A percentile compares a stretch with the other conserved stretches of the same genome.
Conservation (phyloP, 768 basidiomycete species). For the Lactifluus pinguis region DNA sequence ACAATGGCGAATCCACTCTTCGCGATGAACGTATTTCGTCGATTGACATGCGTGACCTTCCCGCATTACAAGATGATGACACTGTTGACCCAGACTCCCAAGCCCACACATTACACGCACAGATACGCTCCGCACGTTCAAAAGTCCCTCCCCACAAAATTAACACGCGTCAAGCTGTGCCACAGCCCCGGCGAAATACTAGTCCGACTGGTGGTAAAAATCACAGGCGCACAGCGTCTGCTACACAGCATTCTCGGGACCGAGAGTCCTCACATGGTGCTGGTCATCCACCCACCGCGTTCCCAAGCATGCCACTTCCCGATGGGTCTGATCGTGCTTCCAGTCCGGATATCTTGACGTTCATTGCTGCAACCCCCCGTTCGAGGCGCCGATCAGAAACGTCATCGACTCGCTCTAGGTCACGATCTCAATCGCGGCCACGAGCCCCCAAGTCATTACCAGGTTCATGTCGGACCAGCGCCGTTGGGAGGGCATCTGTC, state of each 20-base stretch:
- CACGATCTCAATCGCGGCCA: conserved; percentile 19
- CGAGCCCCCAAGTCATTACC: conserved; percentile 11
- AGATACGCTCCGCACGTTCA: conserved; percentile 9
- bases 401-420: conserved; percentile 21
- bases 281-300: not conserved
- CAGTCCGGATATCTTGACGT: conserved; percentile 28
- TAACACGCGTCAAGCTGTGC: not conserved
- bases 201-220: not conserved
- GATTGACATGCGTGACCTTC: conserved; percentile 26
- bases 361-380: conserved; percentile 27
- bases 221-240: not conserved
- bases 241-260: not conserved
- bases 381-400: conserved; percentile 23
- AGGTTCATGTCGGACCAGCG: conserved; percentile 19
- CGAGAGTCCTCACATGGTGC: not conserved
- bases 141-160: conserved; percentile 3
- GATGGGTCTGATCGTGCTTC: conserved; percentile 14
- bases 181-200: conserved; percentile 1
- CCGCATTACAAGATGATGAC: conserved; percentile 24
- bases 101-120: conserved; percentile 1
- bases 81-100: conserved; percentile 6
- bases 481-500: conserved; percentile 4
- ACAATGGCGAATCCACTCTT: not conserved
- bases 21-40: conserved; percentile 25
- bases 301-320: not conserved